Base-by-base conservation (phyloP, 2,329 filamentous ascomycete genomes). In the Iodosphaeria phyllophila region DNA sequence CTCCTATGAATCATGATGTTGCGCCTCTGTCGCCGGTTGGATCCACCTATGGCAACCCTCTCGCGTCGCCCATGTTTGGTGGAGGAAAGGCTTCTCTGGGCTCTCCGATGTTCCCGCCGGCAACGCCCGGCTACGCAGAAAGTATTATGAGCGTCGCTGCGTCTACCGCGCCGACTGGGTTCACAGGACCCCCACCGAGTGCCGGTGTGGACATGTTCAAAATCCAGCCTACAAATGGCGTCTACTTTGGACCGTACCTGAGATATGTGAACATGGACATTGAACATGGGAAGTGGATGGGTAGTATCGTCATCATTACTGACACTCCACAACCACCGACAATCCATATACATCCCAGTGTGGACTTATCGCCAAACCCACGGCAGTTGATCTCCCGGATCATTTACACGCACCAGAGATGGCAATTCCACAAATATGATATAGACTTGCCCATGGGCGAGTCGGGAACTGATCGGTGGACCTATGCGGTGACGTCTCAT, bases 191-290 rank as follows among this genome's bases (percentile, higher is more conserved):
- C n/a, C 82, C 82, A 7, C 80, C 84, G 6, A 73, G 67, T 37
- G 78, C 80, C 26, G 89, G 89, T 9, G 77, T 95, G 5, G 86
- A 93, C 33, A 71, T 92, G 59, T 98, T 92, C 58, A 89, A 89
- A 45, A 72, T 93, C 20, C 71, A 75, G 28, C 84, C 89, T 1
- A 92, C 83, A 0, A 98, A 98, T 37, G 83, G 83, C 4, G 89
- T 98, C 2, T 98, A 98, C 52, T 98, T 98, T 50, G 89, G 89
- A 0, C 89, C 89, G 0, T 95, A 95, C 44, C 57, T 98, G 23
- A 67, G 89, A 39, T 98, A 98, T 44, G 79, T 79, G 16, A 98
- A 98, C 41, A 95, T 98, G 83, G 82, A 98, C 36, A 51, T 95
- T 23, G 84, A 95, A 43, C 74, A 74, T 34, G 84, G 89, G 1